Evolutionary conservation across 768 basidiomycete genomes (phyloP).

Genomic region (Gautieria morchelliformis): DNA sequence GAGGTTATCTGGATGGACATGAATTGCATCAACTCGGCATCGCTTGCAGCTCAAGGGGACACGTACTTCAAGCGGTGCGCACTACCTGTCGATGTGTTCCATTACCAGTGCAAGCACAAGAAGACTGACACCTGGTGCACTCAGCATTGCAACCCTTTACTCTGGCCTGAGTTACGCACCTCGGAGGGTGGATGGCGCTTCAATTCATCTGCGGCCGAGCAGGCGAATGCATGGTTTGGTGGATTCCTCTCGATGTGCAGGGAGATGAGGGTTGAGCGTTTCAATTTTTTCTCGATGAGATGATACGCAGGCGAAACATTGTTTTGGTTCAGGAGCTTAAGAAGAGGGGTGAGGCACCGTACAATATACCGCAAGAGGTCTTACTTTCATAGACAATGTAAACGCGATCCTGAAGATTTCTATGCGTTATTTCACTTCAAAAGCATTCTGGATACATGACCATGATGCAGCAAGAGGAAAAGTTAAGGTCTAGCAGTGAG

Average conservation of each 20-base stretch:
- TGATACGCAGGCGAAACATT: constrained; percentile 24
- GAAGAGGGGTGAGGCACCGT: too few species aligned
- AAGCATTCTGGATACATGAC: too few species aligned
- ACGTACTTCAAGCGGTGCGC: constrained; percentile 15
- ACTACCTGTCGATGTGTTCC: constrained; percentile 28
- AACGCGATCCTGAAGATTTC: too few species aligned
- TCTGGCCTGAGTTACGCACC: constrained; percentile 22
- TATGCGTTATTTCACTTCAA: too few species aligned
- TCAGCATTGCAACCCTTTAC: constrained; percentile 21
- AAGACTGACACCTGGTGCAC: constrained; percentile 18
- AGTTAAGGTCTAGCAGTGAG: too few species aligned
- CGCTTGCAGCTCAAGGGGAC: constrained; percentile 13
- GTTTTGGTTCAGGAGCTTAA: too few species aligned
- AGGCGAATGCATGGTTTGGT: too few species aligned
- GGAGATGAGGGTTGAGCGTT: background rate
- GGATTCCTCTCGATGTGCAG: constrained; percentile 14
- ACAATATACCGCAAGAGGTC: too few species aligned
- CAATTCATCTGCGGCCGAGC: constrained; percentile 27
- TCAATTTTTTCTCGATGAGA: constrained; percentile 29
- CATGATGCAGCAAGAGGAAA: too few species aligned
- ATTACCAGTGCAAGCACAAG: constrained; percentile 29
- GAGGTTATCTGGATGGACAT: constrained; percentile 22
- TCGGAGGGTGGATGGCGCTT: constrained; percentile 25
- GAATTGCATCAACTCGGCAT: constrained; percentile 15
- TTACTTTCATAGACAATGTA: too few species aligned